Percentiles rank a stretch among this genome's conserved stretches.
Conservation (phyloP, 1,139 yeast species). For the Debaryomycetaceae sp. region DNA sequence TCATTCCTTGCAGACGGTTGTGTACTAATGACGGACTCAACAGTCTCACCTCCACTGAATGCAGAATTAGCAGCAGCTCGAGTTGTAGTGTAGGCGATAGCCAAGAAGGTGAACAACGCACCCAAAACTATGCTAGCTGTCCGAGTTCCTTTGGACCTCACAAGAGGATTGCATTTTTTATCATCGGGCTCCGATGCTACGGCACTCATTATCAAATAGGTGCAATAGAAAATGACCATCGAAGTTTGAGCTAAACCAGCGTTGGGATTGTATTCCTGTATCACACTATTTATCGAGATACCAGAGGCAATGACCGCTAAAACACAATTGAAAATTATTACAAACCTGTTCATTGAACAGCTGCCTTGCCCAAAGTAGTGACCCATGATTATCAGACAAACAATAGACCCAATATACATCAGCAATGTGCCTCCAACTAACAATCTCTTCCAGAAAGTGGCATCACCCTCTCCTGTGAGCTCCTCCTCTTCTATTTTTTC, state of each 20-base stretch:
- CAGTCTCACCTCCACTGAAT: constrained; percentile 35
- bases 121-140: constrained; percentile 87
- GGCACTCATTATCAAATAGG: constrained; percentile 88
- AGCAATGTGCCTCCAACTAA: constrained; percentile 81
- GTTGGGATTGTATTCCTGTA: constrained; percentile 90
- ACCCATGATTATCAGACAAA: constrained; percentile 76
- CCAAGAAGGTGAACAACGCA: constrained; percentile 88
- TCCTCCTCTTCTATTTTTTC: constrained; percentile 88
- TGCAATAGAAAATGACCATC: constrained; percentile 92
- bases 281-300: constrained; percentile 73
- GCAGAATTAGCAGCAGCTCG: constrained; percentile 87
- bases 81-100: constrained; percentile 95
- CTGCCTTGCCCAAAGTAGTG: constrained; percentile 79
- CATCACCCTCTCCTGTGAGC: constrained; percentile 54
- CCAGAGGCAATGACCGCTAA: constrained; percentile 62
- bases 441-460: constrained; percentile 72
- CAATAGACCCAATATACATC: constrained; percentile 75
- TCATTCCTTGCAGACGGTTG: constrained; percentile 64
- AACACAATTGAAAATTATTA: constrained; percentile 73
- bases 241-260: constrained; percentile 97
- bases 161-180: constrained; percentile 82
- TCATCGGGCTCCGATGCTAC: constrained; percentile 98
- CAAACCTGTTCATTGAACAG: constrained; percentile 88
- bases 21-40: constrained; percentile 29
- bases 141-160: constrained; percentile 85